Base-by-base conservation (phyloP, 176 grass and related monocot species). In the Puccinellia tenuiflora region DNA sequence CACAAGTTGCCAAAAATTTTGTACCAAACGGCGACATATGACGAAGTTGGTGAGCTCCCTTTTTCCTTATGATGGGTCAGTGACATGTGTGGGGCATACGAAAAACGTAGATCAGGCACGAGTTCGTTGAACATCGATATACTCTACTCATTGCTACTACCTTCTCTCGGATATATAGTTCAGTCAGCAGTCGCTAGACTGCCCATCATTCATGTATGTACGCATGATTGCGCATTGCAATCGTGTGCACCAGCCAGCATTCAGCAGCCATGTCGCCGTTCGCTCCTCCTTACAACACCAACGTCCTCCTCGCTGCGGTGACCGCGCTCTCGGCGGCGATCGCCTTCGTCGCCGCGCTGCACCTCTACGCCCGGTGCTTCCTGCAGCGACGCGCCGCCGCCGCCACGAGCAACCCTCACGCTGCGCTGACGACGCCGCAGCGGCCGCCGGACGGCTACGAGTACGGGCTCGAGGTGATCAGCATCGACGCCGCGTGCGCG, bases 271-370 rank as follows among this genome's bases (percentile, higher is more conserved):
- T 88, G 90, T 52, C 8, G 2, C 50, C 5, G 22, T 7, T 57
- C 0, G 75, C 68, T 28, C 77, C 76, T 4, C 76, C 77, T 2
- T 88, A 47, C 82, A 48, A 70, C 75, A 46, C 61, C 75, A 78
- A 56, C 51, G 74, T 86, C 38, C 63, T 88, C 25, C 57, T 85
- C 13, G 80, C 86, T 18, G 70, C 82, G 52, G 83, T 93, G 35
- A 72, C 73, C 83, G 84, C 83, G 73, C 88, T 90, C 34, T 88
- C 83, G 12, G 71, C 72, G 38, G 79, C 85, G 11, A 39, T 90
- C 43, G 79, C 69, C 15, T 88, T 93, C 67, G 68, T 93, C 76
- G 57, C 84, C 15, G 76, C 73, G 59, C 85, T 93, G 69, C 88
- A 88, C 75, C 68, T 93, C 45, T 90, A 88, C 79, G 60, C 46